Evolutionary conservation across 2,329 filamentous ascomycete genomes (phyloP).

Genomic region (Fusarium verrucosum): DNA sequence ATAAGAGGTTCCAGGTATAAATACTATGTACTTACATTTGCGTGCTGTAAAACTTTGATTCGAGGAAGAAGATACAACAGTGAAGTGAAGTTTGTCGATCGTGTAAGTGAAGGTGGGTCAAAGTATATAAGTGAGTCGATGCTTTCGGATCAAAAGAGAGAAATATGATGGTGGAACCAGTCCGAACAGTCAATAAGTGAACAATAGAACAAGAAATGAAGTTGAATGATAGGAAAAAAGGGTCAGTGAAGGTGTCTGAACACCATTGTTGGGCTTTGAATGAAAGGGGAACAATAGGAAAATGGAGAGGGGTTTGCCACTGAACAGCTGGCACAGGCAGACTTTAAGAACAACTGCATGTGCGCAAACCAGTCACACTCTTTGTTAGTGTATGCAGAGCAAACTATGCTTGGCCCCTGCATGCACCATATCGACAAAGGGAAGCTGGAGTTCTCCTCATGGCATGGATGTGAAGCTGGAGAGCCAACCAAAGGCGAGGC

Average conservation of each 20-base stretch:
- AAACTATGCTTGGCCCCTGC: conserved; percentile 17
- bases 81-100: conserved; percentile 9
- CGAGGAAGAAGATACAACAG: not conserved
- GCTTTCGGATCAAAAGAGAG: conserved; percentile 23
- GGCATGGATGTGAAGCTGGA: conserved; percentile 10
- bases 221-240: conserved; percentile 34
- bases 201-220: conserved; percentile 27
- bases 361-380: conserved; percentile 17
- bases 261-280: conserved; percentile 44
- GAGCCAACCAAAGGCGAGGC: conserved; percentile 20
- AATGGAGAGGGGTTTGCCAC: conserved; percentile 22
- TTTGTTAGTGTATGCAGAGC: conserved; percentile 15
- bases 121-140: conserved; percentile 1
- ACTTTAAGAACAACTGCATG: conserved; percentile 41
- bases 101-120: conserved; percentile 17
- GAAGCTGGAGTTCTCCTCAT: conserved; percentile 22
- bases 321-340: conserved; percentile 33
- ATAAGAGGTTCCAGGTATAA: not conserved
- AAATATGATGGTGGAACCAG: conserved; percentile 27
- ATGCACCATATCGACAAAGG: conserved; percentile 8
- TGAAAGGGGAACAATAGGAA: conserved; percentile 37
- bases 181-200: conserved; percentile 32
- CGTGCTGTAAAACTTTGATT: not conserved
- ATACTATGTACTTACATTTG: not conserved
- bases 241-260: conserved; percentile 38